phyloP scores from a whole-genome alignment of 805 yeast genomes.

The Vanderwaltozyma tropicalis region DNA sequence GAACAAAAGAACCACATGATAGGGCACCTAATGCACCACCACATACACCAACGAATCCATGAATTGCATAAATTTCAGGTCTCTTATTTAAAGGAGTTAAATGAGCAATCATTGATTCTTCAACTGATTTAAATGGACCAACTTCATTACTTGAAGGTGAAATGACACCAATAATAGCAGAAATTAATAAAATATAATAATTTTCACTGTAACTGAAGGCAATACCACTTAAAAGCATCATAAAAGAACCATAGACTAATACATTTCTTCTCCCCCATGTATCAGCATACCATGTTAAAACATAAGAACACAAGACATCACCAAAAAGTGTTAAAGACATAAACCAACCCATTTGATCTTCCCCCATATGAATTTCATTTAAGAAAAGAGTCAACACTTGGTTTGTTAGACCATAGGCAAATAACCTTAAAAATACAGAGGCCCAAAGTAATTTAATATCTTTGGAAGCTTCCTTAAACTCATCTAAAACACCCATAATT shows the following conservation, averaged over 20 bases:
- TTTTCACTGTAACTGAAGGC: constrained; percentile 49
- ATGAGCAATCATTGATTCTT: constrained; percentile 75
- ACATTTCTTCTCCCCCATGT: constrained; percentile 55
- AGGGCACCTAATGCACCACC: constrained; percentile 73
- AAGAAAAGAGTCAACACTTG: constrained; percentile 66
- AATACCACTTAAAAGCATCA: constrained; percentile 62
- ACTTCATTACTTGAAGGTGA: constrained; percentile 87
- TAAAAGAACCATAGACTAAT: constrained; percentile 48
- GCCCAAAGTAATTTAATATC: constrained; percentile 59
- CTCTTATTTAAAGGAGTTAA: constrained; percentile 54
- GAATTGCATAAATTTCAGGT: constrained; percentile 66
- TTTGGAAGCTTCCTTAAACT: constrained; percentile 30
- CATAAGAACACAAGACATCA: constrained; percentile 60
- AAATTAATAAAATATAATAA: constrained; percentile 46
- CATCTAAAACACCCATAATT: constrained; percentile 12
- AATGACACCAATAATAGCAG: constrained; percentile 76
- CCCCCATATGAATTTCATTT: constrained; percentile 42
- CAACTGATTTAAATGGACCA: constrained; percentile 82
- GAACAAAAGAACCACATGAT: constrained; percentile 49
- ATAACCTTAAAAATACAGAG: constrained; percentile 59
- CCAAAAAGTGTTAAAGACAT: constrained; percentile 77
- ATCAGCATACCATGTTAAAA: constrained; percentile 72
- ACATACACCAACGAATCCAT: constrained; percentile 54
- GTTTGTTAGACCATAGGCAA: constrained; percentile 70
- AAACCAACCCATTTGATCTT: constrained; percentile 57